phyloP scores from a whole-genome alignment of 805 yeast species.

The Kluyveromyces wickerhamii region DNA sequence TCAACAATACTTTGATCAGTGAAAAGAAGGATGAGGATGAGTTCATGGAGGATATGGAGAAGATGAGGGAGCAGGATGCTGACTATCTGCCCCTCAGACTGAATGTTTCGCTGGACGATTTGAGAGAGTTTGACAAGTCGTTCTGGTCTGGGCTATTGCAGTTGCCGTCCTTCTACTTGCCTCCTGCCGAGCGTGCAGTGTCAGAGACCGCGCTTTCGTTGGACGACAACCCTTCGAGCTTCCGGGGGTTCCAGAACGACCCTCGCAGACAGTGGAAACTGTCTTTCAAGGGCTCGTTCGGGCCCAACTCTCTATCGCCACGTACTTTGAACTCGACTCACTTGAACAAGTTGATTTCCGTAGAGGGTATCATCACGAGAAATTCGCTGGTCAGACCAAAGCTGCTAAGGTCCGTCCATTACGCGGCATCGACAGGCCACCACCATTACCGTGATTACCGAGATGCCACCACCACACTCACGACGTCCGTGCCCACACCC shows the following conservation, averaged over 20 bases:
- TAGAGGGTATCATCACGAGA: constrained; percentile 93
- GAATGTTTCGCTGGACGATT: constrained; percentile 72
- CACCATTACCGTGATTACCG: constrained; percentile 89
- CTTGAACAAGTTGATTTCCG: constrained; percentile 72
- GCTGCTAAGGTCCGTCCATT: constrained; percentile 84
- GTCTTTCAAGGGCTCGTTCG: constrained; percentile 86
- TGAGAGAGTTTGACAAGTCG: constrained; percentile 72
- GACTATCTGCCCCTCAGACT: constrained; percentile 39
- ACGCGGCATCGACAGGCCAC: constrained; percentile 72
- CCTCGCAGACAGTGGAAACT: constrained; percentile 51
- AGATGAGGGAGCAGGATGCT: constrained; percentile 6
- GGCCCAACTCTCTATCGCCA: constrained; percentile 79
- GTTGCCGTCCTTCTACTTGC: constrained; percentile 76
- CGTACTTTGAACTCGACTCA: constrained; percentile 72
- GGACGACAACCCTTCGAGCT: constrained; percentile 17
- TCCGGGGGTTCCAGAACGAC: constrained; percentile 10
- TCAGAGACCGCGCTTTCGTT: constrained; percentile 70
- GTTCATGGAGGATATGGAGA: constrained; percentile 7
- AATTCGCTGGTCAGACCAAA: constrained; percentile 93
- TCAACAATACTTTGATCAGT: constrained; percentile 30
- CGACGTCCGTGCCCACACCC: constrained; percentile 43
- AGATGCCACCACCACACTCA: constrained; percentile 83
- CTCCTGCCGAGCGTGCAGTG: constrained; percentile 83
- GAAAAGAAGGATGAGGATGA: constrained; percentile 9
- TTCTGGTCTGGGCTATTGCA: constrained; percentile 71